Percentiles rank a stretch among this genome's conserved stretches.
Conservation (phyloP, 192 early-diverging fungal genomes). For the Coemansia sp. region DNA sequence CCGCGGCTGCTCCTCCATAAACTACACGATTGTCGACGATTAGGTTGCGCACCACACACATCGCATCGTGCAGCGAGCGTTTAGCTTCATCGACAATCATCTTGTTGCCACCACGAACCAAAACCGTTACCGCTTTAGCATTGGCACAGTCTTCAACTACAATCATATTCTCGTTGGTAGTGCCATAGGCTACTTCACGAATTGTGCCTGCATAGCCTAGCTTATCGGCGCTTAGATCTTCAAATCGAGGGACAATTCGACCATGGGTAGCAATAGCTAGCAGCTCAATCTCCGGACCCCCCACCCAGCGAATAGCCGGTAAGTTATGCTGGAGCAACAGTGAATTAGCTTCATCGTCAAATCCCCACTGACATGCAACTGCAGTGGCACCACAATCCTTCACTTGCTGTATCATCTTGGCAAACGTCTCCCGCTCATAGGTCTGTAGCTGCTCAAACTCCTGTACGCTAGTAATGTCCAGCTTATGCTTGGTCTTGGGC, state of each 20-base stretch:
- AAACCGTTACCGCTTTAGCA: slow-evolving; percentile 93
- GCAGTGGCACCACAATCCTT: slow-evolving; percentile 98
- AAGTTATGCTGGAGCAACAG: slow-evolving; percentile 95
- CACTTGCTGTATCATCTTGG: slow-evolving; percentile 93
- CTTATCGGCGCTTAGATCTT: slow-evolving; percentile 84
- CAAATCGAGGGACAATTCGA: slow-evolving; percentile 99
- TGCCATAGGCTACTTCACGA: slow-evolving; percentile 70
- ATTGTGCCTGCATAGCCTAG: slow-evolving; percentile 92
- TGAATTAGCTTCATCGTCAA: slow-evolving; percentile 99
- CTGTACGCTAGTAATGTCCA: slow-evolving; percentile 97
- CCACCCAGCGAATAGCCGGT: slow-evolving; percentile 98
- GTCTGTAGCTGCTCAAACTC: slow-evolving; percentile 96
- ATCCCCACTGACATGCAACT: slow-evolving; percentile 99
- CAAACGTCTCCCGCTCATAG: slow-evolving; percentile 96
- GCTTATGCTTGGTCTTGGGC: slow-evolving; percentile 99
- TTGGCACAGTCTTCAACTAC: slow-evolving; percentile 99
- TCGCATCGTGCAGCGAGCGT: slow-evolving; percentile 95
- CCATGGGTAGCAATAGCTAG: slow-evolving; percentile 99
- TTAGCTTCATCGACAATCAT: slow-evolving; percentile 99
- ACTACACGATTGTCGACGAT: slow-evolving; percentile 97
- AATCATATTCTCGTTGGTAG: slow-evolving; percentile 86
- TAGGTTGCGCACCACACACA: slow-evolving; percentile 98
- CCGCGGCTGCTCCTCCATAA: slow-evolving; percentile 98
- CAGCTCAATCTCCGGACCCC: slow-evolving; percentile 98
- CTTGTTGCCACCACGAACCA: slow-evolving; percentile 98